A percentile compares a stretch with the other conserved stretches of the same genome.
These are phyloP conservation scores for Microdochium trichocladiopsis DNA, from an alignment of 2,329 filamentous ascomycete genomes.

Conservation along the genomic window DNA sequence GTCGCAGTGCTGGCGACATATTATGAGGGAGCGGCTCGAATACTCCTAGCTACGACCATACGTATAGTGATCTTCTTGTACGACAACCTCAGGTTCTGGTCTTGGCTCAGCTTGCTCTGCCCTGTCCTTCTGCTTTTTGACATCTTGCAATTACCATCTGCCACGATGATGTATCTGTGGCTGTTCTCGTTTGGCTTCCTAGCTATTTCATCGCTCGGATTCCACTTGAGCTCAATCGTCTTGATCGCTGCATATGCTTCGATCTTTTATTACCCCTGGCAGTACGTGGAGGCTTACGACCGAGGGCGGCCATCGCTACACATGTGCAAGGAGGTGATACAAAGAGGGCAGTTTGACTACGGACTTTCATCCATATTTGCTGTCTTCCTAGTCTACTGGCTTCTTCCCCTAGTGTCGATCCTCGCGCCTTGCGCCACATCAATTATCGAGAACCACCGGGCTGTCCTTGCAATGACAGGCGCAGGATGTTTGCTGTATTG, in stretches of 20 bases:
- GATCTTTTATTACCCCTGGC: background rate
- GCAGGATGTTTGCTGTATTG: too few species aligned
- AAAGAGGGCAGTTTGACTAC: background rate
- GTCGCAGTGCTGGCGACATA: background rate
- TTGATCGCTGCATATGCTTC: background rate
- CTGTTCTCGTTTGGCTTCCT: background rate
- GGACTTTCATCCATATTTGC: background rate
- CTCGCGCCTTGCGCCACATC: background rate
- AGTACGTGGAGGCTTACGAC: background rate
- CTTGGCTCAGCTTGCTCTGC: too few species aligned
- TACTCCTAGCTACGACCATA: too few species aligned
- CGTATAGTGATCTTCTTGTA: too few species aligned
- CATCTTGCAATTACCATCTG: background rate
- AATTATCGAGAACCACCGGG: background rate
- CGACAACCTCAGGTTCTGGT: too few species aligned
- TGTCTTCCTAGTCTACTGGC: background rate
- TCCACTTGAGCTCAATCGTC: background rate
- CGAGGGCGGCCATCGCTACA: background rate
- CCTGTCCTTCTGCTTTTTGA: too few species aligned
- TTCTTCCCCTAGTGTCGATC: background rate
- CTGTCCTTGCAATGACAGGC: too few species aligned
- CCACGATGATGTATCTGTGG: background rate
- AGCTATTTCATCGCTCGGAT: background rate
- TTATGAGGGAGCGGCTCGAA: too few species aligned
- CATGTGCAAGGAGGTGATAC: too few species aligned